phyloP scores from a whole-genome alignment of 2,329 filamentous ascomycete genomes.

The Fusarium staphyleae region DNA sequence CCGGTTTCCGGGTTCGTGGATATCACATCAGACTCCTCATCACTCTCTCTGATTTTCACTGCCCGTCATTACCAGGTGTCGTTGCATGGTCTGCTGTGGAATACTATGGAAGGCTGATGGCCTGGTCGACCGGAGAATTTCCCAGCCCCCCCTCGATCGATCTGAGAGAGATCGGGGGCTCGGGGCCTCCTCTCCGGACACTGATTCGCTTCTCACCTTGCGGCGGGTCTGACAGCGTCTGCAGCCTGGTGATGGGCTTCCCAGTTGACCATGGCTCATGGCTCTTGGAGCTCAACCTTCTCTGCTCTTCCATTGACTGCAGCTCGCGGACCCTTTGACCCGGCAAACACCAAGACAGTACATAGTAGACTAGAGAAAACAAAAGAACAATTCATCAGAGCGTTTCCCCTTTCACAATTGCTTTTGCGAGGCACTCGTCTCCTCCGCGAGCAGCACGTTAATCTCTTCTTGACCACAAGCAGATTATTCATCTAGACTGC shows the following conservation, averaged over 20 bases:
- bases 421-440: neutral
- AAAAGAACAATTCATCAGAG: neutral
- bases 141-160: neutral
- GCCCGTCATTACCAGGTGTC: neutral
- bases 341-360: slow-evolving; percentile 1
- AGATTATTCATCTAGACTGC: neutral
- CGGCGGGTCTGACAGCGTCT: no score
- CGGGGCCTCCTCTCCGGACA: no score
- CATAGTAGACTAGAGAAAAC: neutral
- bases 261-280: no score
- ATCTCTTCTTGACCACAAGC: neutral
- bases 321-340: neutral
- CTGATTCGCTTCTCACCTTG: no score
- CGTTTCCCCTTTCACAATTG: neutral
- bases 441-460: neutral
- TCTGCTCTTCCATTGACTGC: neutral
- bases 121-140: neutral
- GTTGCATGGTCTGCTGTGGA: neutral
- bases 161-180: neutral
- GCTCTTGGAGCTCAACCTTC: no score
- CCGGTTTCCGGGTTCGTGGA: slow-evolving; percentile 20
- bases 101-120: neutral
- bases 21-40: neutral
- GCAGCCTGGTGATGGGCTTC: no score
- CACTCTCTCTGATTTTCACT: neutral